Evolutionary conservation across 768 basidiomycete genomes (phyloP), one percentile per base, ranked within the genome.

Genomic region (Pleurotus djamor): DNA sequence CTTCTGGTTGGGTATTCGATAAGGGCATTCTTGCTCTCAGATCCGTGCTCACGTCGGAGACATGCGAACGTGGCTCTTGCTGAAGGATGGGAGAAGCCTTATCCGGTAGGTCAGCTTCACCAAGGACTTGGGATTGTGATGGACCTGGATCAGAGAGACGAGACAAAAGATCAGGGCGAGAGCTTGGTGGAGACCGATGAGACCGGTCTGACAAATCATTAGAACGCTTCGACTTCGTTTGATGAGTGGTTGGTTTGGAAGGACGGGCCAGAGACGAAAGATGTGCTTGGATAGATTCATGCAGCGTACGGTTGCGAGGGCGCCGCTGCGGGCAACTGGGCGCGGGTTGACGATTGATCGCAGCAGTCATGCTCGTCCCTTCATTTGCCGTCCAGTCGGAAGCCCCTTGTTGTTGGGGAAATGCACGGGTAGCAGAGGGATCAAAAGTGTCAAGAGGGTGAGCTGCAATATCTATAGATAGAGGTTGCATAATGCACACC

Each of bases 201-300:
- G 21, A 28, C 21, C 21, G 21, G 21, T 28, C 21, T 28, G 21
- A 28, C 21, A 28, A 28, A 28, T 28, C 21, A 28, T 28, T 28
- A 28, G 21, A 28, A 28, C 21, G 21, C 21, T 28, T 28, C 21
- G 33, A 38, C 50, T 16, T 37, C 21, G 17, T 3, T 12, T 35
- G 51, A 28, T 51, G 37, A 32, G 17, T 36, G 13, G 28, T 33
- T 10, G n/a, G 44, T 38, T 14, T 16, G 6, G 43, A 7, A 4
- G 32, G 9, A 7, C 34, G 6, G 14, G 51, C 37, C 21, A 50
- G 50, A 43, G 52, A 38, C 43, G 64, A 62, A 51, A 85, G 77
- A 66, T 84, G 75, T 1, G 79, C 78, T 43, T 78, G 79, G 3
- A 85, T 75, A 12, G 81, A 77, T 57, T 82, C 77, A 45, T 73